Conservation (phyloP, 371 early-diverging fungal genomes). For the Lichtheimia ramosa region DNA sequence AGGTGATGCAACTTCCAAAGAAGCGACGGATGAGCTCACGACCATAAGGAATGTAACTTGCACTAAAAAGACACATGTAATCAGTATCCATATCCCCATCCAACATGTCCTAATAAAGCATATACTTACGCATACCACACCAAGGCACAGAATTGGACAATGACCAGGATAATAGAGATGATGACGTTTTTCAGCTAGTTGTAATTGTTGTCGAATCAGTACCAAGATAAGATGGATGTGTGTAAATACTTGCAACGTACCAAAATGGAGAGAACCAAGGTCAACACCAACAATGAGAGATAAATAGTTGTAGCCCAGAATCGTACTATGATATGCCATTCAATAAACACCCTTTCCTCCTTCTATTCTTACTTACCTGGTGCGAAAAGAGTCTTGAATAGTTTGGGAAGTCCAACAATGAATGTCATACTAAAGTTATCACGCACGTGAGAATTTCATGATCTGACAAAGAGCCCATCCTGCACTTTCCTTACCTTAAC, state of each 20-base stretch:
- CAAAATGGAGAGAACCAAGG: slow-evolving; percentile 28
- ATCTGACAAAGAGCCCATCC: background rate
- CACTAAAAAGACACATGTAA: slow-evolving; percentile 19
- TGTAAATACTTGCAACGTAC: slow-evolving; percentile 24
- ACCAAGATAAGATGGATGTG: background rate
- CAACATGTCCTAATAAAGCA: background rate
- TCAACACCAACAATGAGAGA: slow-evolving; percentile 28
- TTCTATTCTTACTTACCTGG: slow-evolving; percentile 50
- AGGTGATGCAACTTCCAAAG: slow-evolving; percentile 49
- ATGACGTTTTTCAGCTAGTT: slow-evolving; percentile 47
- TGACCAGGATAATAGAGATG: slow-evolving; percentile 72
- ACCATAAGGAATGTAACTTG: slow-evolving; percentile 56
- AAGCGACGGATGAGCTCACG: slow-evolving; percentile 48
- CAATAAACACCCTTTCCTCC: background rate
- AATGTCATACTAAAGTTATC: slow-evolving; percentile 72
- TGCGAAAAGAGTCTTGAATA: slow-evolving; percentile 84
- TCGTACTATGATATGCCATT: slow-evolving; percentile 19
- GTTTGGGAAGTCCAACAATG: slow-evolving; percentile 81
- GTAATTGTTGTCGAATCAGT: background rate
- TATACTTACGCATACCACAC: slow-evolving; percentile 78
- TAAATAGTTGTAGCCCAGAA: slow-evolving; percentile 46
- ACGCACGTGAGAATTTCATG: background rate
- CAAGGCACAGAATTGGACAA: slow-evolving; percentile 83
- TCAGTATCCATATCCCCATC: background rate
- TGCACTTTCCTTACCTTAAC: slow-evolving; percentile 57